These are phyloP conservation scores for Starmerella tilneyi DNA, from an alignment of 805 yeast species.

Conservation along the genomic window DNA sequence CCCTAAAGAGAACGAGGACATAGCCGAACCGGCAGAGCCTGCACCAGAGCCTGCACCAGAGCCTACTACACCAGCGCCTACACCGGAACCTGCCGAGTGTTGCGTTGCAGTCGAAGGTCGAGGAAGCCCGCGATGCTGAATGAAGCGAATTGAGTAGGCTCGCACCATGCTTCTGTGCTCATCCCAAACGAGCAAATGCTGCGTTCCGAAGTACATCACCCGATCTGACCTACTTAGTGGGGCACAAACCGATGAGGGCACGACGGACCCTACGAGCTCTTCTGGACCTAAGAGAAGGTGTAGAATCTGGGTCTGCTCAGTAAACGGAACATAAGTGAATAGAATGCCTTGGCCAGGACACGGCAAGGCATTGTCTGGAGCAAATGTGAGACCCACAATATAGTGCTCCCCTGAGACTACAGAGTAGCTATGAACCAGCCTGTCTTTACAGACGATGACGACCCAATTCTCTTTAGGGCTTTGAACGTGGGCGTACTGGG, in stretches of 20 bases:
- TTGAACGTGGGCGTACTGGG: constrained; percentile 1
- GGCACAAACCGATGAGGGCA: constrained; percentile 13
- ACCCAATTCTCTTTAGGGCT: constrained; percentile 17
- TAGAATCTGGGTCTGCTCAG: neutral
- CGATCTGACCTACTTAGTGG: constrained; percentile 15
- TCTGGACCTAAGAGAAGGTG: constrained; percentile 16
- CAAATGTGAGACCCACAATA: constrained; percentile 11
- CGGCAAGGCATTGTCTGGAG: constrained; percentile 4
- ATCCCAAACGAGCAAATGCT: constrained; percentile 10
- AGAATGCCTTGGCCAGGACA: constrained; percentile 15
- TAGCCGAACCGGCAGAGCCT: constrained; percentile 1
- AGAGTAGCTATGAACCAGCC: constrained; percentile 16
- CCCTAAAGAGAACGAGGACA: neutral
- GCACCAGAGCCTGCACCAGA: neutral
- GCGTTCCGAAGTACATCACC: constrained; percentile 9
- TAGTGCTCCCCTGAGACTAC: constrained; percentile 8
- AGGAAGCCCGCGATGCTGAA: neutral
- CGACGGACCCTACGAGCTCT: constrained; percentile 10
- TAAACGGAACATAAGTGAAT: constrained; percentile 1
- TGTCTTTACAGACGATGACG: constrained; percentile 12
- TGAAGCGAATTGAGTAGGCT: constrained; percentile 4
- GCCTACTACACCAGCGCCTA: no score
- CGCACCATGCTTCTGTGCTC: neutral
- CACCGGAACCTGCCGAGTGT: neutral
- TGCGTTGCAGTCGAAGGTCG: neutral